A percentile compares a stretch with the other conserved stretches of the same genome.
Evolutionary conservation across 768 basidiomycete genomes (phyloP).

Genomic region (Suillus sp.): DNA sequence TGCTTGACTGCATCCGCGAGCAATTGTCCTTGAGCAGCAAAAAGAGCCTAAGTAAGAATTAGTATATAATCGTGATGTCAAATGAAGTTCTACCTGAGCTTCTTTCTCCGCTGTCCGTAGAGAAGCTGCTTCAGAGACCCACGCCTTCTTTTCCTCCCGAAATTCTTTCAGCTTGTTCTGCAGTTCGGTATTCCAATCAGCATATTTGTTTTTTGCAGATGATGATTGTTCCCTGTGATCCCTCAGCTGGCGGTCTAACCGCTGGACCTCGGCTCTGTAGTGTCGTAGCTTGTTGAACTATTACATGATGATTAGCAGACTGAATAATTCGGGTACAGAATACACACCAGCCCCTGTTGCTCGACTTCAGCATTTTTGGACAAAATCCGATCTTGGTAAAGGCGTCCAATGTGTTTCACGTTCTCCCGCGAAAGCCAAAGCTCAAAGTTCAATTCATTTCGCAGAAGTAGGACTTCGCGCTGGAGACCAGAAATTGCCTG

Average conservation of each 20-base stretch:
- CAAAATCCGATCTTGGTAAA: slow-evolving; percentile 73
- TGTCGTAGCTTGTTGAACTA: slow-evolving; percentile 85
- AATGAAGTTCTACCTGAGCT: slow-evolving; percentile 47
- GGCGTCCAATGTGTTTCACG: slow-evolving; percentile 76
- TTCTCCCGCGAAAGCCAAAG: slow-evolving; percentile 83
- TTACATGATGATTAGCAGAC: slow-evolving; percentile 13
- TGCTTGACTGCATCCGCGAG: slow-evolving; percentile 68
- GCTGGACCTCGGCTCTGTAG: slow-evolving; percentile 67
- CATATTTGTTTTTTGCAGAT: slow-evolving; percentile 74
- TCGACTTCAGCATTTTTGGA: slow-evolving; percentile 79
- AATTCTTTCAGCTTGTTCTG: slow-evolving; percentile 74
- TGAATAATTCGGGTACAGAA: not conserved
- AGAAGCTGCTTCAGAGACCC: slow-evolving; percentile 68
- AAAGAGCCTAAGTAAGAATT: slow-evolving; percentile 51
- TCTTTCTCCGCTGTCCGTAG: slow-evolving; percentile 75
- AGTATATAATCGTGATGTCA: not conserved
- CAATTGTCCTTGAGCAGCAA: slow-evolving; percentile 67
- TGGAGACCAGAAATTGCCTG: slow-evolving; percentile 73
- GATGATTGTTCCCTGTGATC: slow-evolving; percentile 75
- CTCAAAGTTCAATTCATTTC: slow-evolving; percentile 85
- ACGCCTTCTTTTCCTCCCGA: slow-evolving; percentile 77
- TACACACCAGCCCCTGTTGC: slow-evolving; percentile 74
- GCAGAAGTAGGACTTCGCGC: slow-evolving; percentile 70
- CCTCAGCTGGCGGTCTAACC: slow-evolving; percentile 67
- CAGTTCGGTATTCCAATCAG: slow-evolving; percentile 83